phyloP scores from a whole-genome alignment of 2,329 filamentous ascomycete genomes.

The Reticulascus tulasneorum region DNA sequence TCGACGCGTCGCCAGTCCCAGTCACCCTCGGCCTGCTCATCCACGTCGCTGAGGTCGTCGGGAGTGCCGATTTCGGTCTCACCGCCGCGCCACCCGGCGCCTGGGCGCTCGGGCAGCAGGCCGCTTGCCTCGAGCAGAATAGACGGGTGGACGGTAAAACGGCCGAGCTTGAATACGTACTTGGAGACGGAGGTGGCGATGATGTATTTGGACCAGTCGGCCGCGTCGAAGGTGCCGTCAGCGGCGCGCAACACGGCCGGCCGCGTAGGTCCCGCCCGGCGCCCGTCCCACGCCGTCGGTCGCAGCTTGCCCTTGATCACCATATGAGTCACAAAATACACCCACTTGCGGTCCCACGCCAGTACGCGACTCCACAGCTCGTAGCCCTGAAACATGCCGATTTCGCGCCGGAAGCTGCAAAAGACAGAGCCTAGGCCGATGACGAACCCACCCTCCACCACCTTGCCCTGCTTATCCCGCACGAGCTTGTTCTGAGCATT shows the following conservation, averaged over 20 bases:
- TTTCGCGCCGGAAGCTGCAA: constrained; percentile 71
- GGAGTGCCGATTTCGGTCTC: constrained; percentile 37
- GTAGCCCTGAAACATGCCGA: constrained; percentile 63
- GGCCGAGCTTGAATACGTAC: constrained; percentile 77
- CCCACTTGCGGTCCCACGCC: constrained; percentile 26
- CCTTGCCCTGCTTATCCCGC: constrained; percentile 32
- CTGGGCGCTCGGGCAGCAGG: constrained; percentile 70
- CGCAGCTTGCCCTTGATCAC: constrained; percentile 20
- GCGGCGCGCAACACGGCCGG: constrained; percentile 41
- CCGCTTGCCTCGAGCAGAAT: constrained; percentile 67
- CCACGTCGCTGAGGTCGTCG: constrained; percentile 32
- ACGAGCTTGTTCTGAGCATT: constrained; percentile 42
- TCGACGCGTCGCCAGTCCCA: constrained; percentile 60
- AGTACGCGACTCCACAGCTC: constrained; percentile 62
- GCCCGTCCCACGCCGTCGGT: constrained; percentile 32
- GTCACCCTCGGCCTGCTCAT: constrained; percentile 28
- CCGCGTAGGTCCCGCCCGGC: constrained; percentile 21
- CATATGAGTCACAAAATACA: constrained; percentile 25
- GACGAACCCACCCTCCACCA: constrained; percentile 44
- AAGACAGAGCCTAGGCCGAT: constrained; percentile 65
- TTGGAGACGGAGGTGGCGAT: constrained; percentile 71
- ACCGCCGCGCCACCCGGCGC: constrained; percentile 55
- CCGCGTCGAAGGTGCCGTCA: constrained; percentile 36
- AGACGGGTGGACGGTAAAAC: constrained; percentile 81
- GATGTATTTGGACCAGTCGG: background rate